Evolutionary conservation across 2,329 filamentous ascomycete genomes (phyloP).

Genomic region (Polychaeton citri): DNA sequence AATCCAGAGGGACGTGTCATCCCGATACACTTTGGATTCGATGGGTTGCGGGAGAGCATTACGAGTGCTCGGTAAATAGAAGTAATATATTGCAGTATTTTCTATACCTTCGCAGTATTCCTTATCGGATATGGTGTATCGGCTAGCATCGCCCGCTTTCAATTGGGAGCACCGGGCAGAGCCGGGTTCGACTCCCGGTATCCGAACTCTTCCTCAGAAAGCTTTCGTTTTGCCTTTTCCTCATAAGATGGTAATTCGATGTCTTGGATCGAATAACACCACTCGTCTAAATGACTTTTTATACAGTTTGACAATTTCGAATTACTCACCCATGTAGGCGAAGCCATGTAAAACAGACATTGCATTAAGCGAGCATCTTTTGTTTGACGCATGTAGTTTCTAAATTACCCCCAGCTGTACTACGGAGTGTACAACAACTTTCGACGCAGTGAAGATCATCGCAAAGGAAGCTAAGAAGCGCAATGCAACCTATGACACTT

Average conservation of each 20-base stretch:
- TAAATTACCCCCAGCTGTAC: no score
- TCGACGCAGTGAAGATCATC: neutral
- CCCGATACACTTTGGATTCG: no score
- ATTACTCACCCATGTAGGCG: neutral
- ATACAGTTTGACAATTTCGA: neutral
- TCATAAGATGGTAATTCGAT: neutral
- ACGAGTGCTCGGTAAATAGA: no score
- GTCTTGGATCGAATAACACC: neutral
- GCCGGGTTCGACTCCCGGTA: constrained; percentile 7
- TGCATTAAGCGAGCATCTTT: neutral
- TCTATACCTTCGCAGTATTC: no score
- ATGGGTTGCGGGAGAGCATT: no score
- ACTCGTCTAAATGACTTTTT: neutral
- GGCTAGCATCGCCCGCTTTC: constrained; percentile 7
- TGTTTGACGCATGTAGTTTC: neutral
- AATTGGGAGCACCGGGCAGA: constrained; percentile 3
- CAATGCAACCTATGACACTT: neutral
- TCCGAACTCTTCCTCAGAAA: neutral
- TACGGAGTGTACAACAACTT: no score
- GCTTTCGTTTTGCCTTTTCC: neutral
- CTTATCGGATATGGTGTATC: constrained; percentile 5
- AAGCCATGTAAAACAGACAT: neutral
- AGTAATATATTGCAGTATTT: no score
- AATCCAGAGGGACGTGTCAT: no score
- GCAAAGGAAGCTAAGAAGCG: neutral